Base-by-base conservation (phyloP, 1,284 basidiomycete species). In the Microbotryum intermedium region DNA sequence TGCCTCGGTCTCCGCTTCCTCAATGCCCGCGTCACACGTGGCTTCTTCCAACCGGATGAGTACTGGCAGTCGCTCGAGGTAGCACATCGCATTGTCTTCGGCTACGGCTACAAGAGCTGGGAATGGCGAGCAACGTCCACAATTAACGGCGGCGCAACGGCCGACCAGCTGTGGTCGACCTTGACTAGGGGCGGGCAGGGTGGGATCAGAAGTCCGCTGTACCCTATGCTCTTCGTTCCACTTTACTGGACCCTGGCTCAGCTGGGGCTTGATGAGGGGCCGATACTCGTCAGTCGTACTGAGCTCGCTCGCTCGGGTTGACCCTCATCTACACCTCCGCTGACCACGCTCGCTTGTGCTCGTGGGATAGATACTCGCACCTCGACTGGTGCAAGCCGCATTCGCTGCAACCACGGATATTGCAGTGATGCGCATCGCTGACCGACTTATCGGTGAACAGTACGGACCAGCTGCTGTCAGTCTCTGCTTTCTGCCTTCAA, bases 11-110 rank as follows among this genome's bases (percentile, higher is more conserved):
- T 81, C 50, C 74, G 80, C 20, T 46, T 75, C 6, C 34, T 74
- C 11, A 71, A 77, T 43, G 85, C 87, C 0, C 72, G 92, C 16
- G 76, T 79, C 26, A 92, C 89, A 0, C 81, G 82, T 53, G 91
- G 92, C 1, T 90, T 88, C 77, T 98, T 98, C 74, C 93, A 97
- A 74, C 94, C 95, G 2, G 95, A 99, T 76, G 95, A 98, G 76
- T 95, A 90, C 76, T 97, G 87, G 71, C 95, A 99, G 73, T 83
- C 91, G 10, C 81, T 95, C 47, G 95, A 99, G 73, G 87, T 91
- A 30, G 95, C 95, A 0, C 88, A 97, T 73, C 79, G 79, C 55
- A 75, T 86, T 49, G 89, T 94, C 57, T 98, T 90, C 74, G 91
- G 91, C 34, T 91, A 90, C 74, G 95, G 92, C 1, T 83, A 86